These are phyloP conservation scores for Sclerotinia nivalis DNA, from an alignment of 2,329 filamentous ascomycete genomes.

Conservation along the genomic window DNA sequence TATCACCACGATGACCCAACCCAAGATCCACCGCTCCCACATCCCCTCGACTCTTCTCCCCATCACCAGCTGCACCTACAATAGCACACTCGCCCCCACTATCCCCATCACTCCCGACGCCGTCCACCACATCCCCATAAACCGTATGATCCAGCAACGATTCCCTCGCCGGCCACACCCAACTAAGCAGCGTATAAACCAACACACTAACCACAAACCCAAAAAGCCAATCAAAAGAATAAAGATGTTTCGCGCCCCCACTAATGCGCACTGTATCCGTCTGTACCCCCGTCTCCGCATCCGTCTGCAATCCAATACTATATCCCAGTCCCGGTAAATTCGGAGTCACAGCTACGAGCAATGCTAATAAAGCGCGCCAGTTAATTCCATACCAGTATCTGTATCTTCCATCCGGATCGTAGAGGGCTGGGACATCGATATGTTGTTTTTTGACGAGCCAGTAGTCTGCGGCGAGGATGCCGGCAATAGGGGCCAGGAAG, in stretches of 20 bases:
- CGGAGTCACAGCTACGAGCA: slow-evolving; percentile 34
- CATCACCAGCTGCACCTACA: neutral
- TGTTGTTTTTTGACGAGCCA: slow-evolving; percentile 51
- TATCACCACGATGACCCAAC: neutral
- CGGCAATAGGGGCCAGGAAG: slow-evolving; percentile 61
- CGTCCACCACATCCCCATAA: slow-evolving; percentile 40
- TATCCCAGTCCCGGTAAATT: slow-evolving; percentile 37
- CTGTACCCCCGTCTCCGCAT: neutral
- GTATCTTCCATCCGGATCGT: slow-evolving; percentile 38
- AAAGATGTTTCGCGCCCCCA: slow-evolving; percentile 54
- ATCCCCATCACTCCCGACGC: neutral
- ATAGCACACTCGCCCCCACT: neutral
- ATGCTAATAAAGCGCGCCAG: slow-evolving; percentile 35
- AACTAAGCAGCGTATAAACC: slow-evolving; percentile 55
- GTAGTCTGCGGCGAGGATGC: slow-evolving; percentile 59
- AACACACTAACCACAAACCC: slow-evolving; percentile 58
- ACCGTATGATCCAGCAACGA: slow-evolving; percentile 49
- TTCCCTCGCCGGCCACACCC: slow-evolving; percentile 51
- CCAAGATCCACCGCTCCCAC: slow-evolving; percentile 29
- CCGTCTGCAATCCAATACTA: slow-evolving; percentile 27
- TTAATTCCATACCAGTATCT: slow-evolving; percentile 38
- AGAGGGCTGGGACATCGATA: slow-evolving; percentile 44
- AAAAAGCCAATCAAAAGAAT: slow-evolving; percentile 66
- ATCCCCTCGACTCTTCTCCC: slow-evolving; percentile 27
- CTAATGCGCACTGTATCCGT: slow-evolving; percentile 35